Conservation (phyloP, 78 protist genomes). For the Dictyostelium citrinum region DNA sequence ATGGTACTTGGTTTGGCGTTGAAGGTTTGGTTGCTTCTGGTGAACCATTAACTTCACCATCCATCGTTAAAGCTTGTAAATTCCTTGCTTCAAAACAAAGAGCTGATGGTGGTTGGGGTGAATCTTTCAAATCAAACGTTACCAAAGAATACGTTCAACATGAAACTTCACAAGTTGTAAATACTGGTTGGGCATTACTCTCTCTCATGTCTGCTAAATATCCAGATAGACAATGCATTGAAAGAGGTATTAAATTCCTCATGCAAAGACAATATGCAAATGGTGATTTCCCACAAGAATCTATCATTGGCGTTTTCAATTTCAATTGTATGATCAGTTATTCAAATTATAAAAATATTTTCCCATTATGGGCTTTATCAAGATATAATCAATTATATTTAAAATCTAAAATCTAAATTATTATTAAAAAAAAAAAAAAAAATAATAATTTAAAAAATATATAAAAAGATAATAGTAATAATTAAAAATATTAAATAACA, state of each 20-base stretch:
- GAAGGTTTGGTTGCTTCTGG: conserved; percentile 85
- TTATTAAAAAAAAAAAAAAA: background rate
- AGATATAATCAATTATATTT: conserved; percentile 71
- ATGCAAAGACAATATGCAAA: conserved; percentile 62
- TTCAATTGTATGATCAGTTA: conserved; percentile 93
- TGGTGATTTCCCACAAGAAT: conserved; percentile 95
- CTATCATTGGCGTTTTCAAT: conserved; percentile 95
- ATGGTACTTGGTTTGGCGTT: conserved; percentile 95
- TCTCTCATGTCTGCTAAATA: conserved; percentile 86
- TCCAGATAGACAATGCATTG: conserved; percentile 74
- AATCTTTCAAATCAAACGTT: conserved; percentile 85
- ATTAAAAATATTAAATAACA: background rate
- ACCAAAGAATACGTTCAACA: conserved; percentile 71
- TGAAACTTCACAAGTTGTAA: conserved; percentile 79
- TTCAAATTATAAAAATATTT: conserved; percentile 88
- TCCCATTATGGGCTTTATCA: conserved; percentile 96
- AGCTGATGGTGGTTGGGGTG: conserved; percentile 95
- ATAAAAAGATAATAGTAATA: background rate
- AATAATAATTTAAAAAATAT: background rate
- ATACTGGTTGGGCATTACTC: conserved; percentile 95
- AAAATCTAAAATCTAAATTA: conserved; percentile 35
- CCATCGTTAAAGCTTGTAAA: conserved; percentile 69
- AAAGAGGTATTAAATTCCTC: conserved; percentile 51
- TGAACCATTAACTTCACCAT: conserved; percentile 34
- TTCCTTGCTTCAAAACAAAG: conserved; percentile 88